Conservation (phyloP, 1,284 basidiomycete species). For the Apiotrichum laibachii region DNA sequence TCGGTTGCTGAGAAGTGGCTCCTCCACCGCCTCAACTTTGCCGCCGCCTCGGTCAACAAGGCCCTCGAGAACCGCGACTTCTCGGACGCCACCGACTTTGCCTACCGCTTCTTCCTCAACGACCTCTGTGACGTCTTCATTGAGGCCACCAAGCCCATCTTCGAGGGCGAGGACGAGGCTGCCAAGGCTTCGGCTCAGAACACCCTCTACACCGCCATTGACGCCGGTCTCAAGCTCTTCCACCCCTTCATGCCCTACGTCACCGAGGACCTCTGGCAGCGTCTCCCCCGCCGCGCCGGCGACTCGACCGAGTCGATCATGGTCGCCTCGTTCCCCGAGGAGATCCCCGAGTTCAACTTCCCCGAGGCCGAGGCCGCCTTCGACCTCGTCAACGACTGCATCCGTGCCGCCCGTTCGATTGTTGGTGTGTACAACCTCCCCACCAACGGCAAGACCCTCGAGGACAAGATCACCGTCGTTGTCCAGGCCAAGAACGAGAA, state of each 20-base stretch:
- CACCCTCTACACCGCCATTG: conserved; percentile 92
- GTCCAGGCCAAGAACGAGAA: conserved; percentile 67
- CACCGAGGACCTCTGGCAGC: conserved; percentile 98
- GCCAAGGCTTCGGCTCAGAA: conserved; percentile 83
- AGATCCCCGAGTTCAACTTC: conserved; percentile 60
- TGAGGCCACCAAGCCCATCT: conserved; percentile 97
- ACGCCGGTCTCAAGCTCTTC: conserved; percentile 80
- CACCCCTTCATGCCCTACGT: conserved; percentile 99
- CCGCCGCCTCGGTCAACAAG: conserved; percentile 72
- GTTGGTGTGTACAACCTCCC: conserved; percentile 89
- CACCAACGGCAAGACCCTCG: conserved; percentile 61
- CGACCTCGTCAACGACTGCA: conserved; percentile 76
- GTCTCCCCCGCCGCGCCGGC: conserved; percentile 77
- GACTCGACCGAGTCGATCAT: conserved; percentile 85
- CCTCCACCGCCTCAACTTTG: conserved; percentile 85
- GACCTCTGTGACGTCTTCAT: conserved; percentile 99
- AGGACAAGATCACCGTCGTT: conserved; percentile 62
- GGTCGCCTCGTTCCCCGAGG: conserved; percentile 76
- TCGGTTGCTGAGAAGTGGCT: conserved; percentile 95
- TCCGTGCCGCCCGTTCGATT: conserved; percentile 78
- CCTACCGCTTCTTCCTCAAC: conserved; percentile 96
- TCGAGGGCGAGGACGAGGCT: conserved; percentile 65
- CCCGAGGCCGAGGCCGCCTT: conserved; percentile 77
- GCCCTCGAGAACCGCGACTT: conserved; percentile 81
- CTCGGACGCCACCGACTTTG: conserved; percentile 80